Base-by-base conservation (phyloP, 75 land plant species). In the Ceratopteris richardii region DNA sequence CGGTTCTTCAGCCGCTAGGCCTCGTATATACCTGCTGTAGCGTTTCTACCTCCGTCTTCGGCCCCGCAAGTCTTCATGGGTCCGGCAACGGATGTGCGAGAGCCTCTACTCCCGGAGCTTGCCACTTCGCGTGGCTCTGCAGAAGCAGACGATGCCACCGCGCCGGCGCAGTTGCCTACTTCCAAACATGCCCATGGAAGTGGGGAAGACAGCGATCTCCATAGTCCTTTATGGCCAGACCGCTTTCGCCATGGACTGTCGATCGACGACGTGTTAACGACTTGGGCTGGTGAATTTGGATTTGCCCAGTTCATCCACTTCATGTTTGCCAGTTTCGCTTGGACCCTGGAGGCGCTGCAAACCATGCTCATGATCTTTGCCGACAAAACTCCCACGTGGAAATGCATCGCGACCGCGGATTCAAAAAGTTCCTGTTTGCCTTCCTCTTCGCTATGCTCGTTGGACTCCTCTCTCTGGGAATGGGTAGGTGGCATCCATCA, bases 391-490 rank as follows among this genome's bases (percentile, higher is more conserved):
- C 73, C 73, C 14, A 20, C 30, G 22, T 69, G 71, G 71, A 44
- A 36, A 19, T 62, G 71, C 42, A 21, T 52, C 33, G 18, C 70
- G 0, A n/a, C 70, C 18, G 25, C 18, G 11, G 9, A 21, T 2
- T 2, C 22, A 6, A 7, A 24, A 18, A 1, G 46, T 46, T 3
- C 25, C 11, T 39, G 62, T 23, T 16, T 6, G 55, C 19, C 36
- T 54, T 54, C 56, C 24, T 27, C n/a, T 2, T 2, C 20, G 1
- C 56, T 84, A 16, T 80, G 81, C 56, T 68, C 64, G 17, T 22
- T 73, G 62, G 73, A 66, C 31, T 62, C 66, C 20, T 65, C 71
- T 21, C 64, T 64, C 28, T 88, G 92, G 92, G 82, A 85, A 47
- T 87, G 92, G 92, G 54, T 40, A 28, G 77, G 58, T 1, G 79